These are phyloP conservation scores for Thalassiosira mediterranea DNA, from an alignment of 352 stramenopile genomes.

Conservation along the genomic window DNA sequence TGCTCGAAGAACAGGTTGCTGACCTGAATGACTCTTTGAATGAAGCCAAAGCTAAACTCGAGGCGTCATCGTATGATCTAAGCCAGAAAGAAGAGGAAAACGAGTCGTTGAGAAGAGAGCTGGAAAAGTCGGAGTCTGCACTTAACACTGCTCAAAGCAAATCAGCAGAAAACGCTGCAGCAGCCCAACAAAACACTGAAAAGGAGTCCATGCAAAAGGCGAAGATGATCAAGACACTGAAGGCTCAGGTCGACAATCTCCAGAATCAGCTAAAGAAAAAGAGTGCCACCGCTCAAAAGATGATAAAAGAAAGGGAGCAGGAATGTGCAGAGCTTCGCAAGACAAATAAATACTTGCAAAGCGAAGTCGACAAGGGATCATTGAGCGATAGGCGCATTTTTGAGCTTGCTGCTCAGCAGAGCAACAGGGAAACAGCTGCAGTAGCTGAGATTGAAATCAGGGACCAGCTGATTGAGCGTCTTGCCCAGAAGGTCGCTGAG, in stretches of 20 bases:
- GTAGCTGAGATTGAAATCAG: constrained; percentile 76
- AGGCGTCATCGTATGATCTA: constrained; percentile 76
- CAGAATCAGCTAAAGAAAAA: constrained; percentile 82
- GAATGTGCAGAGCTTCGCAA: constrained; percentile 74
- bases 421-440: constrained; percentile 75
- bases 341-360: constrained; percentile 79
- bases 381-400: constrained; percentile 83
- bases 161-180: constrained; percentile 37
- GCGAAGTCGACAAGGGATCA: constrained; percentile 81
- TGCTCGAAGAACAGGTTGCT: constrained; percentile 80
- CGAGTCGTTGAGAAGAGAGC: constrained; percentile 52
- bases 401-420: constrained; percentile 82
- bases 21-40: constrained; percentile 81
- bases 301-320: constrained; percentile 76
- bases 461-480: constrained; percentile 70
- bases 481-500: constrained; percentile 70
- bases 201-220: constrained; percentile 55
- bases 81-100: constrained; percentile 77
- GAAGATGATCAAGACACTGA: constrained; percentile 67
- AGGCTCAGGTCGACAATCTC: constrained; percentile 69
- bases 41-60: constrained; percentile 75
- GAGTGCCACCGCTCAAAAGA: constrained; percentile 76
- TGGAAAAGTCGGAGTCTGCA: constrained; percentile 58
- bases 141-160: constrained; percentile 68
- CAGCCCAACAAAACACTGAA: constrained; percentile 53